Evolutionary conservation across 768 basidiomycete species (phyloP).

Genomic region (Phylloporus scabripes): DNA sequence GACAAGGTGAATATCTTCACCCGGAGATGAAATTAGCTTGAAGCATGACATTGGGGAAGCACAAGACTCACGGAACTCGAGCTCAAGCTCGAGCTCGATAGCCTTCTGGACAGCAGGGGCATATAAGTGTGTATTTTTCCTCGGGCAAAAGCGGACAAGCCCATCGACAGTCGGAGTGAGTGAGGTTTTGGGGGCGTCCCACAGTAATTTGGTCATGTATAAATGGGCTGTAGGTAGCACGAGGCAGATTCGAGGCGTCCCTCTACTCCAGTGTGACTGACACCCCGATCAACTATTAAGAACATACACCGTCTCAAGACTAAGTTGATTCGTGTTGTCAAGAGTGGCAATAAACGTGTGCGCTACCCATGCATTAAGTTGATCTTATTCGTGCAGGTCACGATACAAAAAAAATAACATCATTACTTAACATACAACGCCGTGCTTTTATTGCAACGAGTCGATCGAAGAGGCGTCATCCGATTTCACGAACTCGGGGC

Average conservation of each 20-base stretch:
- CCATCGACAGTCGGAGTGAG: neutral
- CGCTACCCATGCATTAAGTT: neutral
- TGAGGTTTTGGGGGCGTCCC: neutral
- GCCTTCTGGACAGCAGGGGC: neutral
- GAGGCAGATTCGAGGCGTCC: constrained; percentile 4
- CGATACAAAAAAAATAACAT: constrained; percentile 9
- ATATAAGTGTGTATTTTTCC: constrained; percentile 4
- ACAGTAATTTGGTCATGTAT: neutral
- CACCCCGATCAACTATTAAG: neutral
- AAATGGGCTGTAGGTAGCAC: constrained; percentile 14
- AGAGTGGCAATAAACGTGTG: constrained; percentile 1
- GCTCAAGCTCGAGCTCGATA: neutral
- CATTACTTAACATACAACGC: neutral
- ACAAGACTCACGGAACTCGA: constrained; percentile 8
- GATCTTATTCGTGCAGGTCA: neutral
- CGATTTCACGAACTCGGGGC: constrained; percentile 23
- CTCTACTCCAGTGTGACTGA: neutral
- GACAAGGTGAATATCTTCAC: constrained; percentile 4
- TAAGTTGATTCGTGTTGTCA: neutral
- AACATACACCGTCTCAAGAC: neutral
- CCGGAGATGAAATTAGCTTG: constrained; percentile 1
- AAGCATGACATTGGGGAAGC: neutral
- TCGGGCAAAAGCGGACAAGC: constrained; percentile 1
- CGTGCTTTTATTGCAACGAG: constrained; percentile 2
- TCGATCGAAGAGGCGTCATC: constrained; percentile 11